Evolutionary conservation across 164 flowering plant species (phyloP).

Genomic region (Tetracentron sinense): DNA sequence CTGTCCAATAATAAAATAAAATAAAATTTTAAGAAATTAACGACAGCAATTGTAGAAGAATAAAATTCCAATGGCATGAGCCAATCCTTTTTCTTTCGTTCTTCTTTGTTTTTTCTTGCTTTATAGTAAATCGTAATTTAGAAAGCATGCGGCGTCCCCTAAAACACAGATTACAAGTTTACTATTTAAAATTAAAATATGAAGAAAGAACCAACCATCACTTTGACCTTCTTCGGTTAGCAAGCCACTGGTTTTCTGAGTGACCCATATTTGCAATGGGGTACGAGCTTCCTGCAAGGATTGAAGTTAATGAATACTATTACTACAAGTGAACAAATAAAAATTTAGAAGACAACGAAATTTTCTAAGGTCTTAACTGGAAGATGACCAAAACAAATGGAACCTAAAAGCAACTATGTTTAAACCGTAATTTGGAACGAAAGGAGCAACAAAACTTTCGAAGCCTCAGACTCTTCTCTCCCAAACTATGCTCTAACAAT

Average conservation of each 20-base stretch:
- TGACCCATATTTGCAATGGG: constrained; percentile 85
- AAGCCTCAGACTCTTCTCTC: too few species aligned
- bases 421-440: not conserved
- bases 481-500: too few species aligned
- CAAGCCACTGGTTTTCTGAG: constrained; percentile 62
- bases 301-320: constrained; percentile 9
- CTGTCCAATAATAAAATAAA: too few species aligned
- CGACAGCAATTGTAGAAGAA: not conserved
- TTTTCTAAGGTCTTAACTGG: not conserved
- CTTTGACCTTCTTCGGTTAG: constrained; percentile 52
- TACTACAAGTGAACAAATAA: constrained; percentile 2
- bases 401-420: not conserved
- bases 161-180: constrained; percentile 5
- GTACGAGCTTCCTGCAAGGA: constrained; percentile 67
- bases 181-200: not conserved
- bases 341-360: not conserved
- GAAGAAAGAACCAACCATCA: constrained; percentile 43
- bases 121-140: not conserved
- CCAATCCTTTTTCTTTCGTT: too few species aligned
- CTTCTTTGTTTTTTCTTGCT: too few species aligned
- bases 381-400: not conserved
- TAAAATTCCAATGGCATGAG: too few species aligned
- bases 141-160: not conserved
- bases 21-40: not conserved
- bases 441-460: too few species aligned